phyloP scores from a whole-genome alignment of 2,329 filamentous ascomycete genomes.

The Dendryphion nanum region DNA sequence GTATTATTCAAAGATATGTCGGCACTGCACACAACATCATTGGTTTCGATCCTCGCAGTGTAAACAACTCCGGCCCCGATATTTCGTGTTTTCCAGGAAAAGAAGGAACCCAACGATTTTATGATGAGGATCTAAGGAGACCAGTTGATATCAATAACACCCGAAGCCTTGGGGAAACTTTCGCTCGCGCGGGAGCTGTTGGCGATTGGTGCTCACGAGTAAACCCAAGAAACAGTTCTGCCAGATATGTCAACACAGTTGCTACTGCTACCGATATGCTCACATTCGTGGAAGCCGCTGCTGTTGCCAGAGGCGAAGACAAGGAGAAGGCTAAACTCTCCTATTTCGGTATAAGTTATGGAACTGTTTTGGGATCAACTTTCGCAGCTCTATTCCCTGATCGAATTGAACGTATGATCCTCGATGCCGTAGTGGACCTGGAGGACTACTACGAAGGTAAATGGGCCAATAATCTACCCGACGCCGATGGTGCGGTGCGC shows the following conservation, averaged over 20 bases:
- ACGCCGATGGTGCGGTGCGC: slow-evolving; percentile 7
- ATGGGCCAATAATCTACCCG: slow-evolving; percentile 7
- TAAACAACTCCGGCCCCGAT: slow-evolving; percentile 35
- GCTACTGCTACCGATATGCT: slow-evolving; percentile 14
- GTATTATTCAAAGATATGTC: not conserved
- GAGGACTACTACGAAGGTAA: slow-evolving; percentile 40
- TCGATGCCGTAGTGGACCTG: slow-evolving; percentile 41
- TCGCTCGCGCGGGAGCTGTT: slow-evolving; percentile 5
- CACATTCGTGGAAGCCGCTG: slow-evolving; percentile 11
- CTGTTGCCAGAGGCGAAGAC: slow-evolving; percentile 9
- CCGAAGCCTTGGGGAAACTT: slow-evolving; percentile 3
- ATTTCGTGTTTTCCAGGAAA: slow-evolving; percentile 32
- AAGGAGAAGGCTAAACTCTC: slow-evolving; percentile 26
- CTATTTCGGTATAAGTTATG: slow-evolving; percentile 43
- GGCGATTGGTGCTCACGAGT: slow-evolving; percentile 13
- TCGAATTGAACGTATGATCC: slow-evolving; percentile 37
- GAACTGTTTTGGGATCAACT: slow-evolving; percentile 44
- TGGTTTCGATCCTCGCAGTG: slow-evolving; percentile 44
- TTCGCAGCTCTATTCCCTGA: slow-evolving; percentile 45
- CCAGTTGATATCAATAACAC: slow-evolving; percentile 5
- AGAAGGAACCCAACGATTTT: slow-evolving; percentile 2
- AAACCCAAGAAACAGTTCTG: slow-evolving; percentile 8
- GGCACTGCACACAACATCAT: slow-evolving; percentile 40
- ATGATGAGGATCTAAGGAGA: slow-evolving; percentile 1
- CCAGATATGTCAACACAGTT: slow-evolving; percentile 16